Conservation (phyloP, 495 filamentous ascomycete species). For the Darksidea phi region DNA sequence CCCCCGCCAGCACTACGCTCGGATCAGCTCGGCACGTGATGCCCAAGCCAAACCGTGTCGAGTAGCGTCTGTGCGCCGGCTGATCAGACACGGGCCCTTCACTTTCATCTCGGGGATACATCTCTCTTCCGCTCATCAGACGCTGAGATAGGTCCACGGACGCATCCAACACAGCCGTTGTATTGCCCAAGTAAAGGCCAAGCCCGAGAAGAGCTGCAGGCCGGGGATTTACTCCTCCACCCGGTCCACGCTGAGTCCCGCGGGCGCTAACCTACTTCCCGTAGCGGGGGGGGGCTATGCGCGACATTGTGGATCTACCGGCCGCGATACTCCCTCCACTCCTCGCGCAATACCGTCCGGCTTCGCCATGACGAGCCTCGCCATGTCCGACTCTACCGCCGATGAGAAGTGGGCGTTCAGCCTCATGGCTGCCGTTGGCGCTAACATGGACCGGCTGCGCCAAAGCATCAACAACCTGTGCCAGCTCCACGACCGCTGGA, state of each 20-base stretch:
- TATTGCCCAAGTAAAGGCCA: background rate
- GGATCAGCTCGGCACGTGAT: too few relatives aligned
- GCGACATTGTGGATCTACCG: slow-evolving; percentile 11
- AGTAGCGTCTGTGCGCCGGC: too few relatives aligned
- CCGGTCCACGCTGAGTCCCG: background rate
- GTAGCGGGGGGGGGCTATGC: background rate
- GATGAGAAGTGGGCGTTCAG: slow-evolving; percentile 22
- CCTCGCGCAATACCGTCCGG: background rate
- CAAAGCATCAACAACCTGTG: slow-evolving; percentile 27
- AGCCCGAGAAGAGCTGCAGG: slow-evolving; percentile 11
- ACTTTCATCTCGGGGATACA: too few relatives aligned
- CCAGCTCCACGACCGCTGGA: slow-evolving; percentile 33
- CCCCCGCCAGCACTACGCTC: too few relatives aligned
- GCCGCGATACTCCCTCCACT: slow-evolving; percentile 2
- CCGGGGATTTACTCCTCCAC: slow-evolving; percentile 9
- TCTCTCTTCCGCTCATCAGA: too few relatives aligned
- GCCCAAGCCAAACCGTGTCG: too few relatives aligned
- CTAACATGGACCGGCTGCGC: slow-evolving; percentile 26
- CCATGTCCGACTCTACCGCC: slow-evolving; percentile 15
- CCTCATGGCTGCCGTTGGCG: slow-evolving; percentile 15
- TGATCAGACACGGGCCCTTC: too few relatives aligned
- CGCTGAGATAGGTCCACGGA: too few relatives aligned
- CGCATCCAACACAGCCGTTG: background rate
- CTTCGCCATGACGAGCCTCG: background rate
- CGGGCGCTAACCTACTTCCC: background rate